Conservation (phyloP, 2,329 filamentous ascomycete species). For the Aspergillus calidoustus region DNA sequence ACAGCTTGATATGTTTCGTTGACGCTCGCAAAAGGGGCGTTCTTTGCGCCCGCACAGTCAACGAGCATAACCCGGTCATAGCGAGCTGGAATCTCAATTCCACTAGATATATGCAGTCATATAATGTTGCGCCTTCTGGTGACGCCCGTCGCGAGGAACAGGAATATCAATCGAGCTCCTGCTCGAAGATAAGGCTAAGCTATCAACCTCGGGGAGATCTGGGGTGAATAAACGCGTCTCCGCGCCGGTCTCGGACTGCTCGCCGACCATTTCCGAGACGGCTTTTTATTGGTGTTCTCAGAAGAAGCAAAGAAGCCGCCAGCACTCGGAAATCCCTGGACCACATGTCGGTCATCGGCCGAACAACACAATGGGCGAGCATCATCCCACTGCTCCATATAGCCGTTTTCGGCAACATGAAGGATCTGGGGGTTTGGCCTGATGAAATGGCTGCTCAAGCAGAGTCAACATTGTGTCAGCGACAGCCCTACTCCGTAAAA, state of each 20-base stretch:
- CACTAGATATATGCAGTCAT: neutral
- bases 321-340: neutral
- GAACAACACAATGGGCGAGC: neutral
- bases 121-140: neutral
- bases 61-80: conserved; percentile 27
- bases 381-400: neutral
- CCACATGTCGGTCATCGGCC: neutral
- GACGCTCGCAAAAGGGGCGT: conserved; percentile 10
- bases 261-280: conserved; percentile 20
- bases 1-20: conserved; percentile 24
- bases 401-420: neutral
- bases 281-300: conserved; percentile 25
- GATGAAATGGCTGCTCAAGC: neutral
- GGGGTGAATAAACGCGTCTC: conserved; percentile 2
- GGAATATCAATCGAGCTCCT: conserved; percentile 4
- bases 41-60: conserved; percentile 29
- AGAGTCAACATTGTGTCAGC: neutral
- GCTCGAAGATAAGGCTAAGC: neutral
- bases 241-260: conserved; percentile 23
- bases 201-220: conserved; percentile 15
- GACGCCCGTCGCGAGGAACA: neutral
- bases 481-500: neutral
- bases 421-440: neutral
- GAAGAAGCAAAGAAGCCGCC: conserved; percentile 4
- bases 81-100: neutral